Conservation (phyloP, 345 rosid species). For the Aquilaria yunnanensis region DNA sequence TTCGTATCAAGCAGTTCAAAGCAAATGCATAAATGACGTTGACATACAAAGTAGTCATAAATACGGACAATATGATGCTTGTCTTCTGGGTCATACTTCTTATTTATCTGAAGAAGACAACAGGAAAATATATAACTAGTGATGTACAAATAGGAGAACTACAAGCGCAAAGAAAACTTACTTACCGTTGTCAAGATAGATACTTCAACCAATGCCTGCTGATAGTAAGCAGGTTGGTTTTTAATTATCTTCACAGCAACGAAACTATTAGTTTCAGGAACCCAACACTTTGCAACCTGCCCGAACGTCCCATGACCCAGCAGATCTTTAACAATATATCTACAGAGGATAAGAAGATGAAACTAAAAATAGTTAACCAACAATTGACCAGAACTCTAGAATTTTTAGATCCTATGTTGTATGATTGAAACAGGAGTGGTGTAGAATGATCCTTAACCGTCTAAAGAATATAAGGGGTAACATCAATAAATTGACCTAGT, state of each 20-base stretch:
- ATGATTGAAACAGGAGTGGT: too few relatives aligned
- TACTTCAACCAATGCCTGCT: constrained; percentile 98
- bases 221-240: constrained; percentile 97
- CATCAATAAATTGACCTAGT: too few relatives aligned
- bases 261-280: constrained; percentile 56
- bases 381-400: constrained; percentile 4
- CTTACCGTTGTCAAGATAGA: constrained; percentile 89
- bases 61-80: constrained; percentile 98
- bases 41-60: constrained; percentile 83
- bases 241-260: constrained; percentile 96
- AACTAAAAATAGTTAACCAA: constrained; percentile 15
- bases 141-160: neutral
- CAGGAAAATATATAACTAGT: constrained; percentile 10
- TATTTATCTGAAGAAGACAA: constrained; percentile 66
- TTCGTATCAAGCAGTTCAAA: constrained; percentile 96
- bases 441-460: too few relatives aligned
- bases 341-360: constrained; percentile 25
- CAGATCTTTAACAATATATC: constrained; percentile 94
- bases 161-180: constrained; percentile 15
- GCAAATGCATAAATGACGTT: constrained; percentile 88
- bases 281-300: constrained; percentile 99
- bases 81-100: constrained; percentile 96
- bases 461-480: too few relatives aligned
- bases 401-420: constrained; percentile 8
- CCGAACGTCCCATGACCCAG: constrained; percentile 99